Evolutionary conservation across 768 basidiomycete species (phyloP), one percentile per base, ranked within the genome.

Genomic region (Pholiota conissans): DNA sequence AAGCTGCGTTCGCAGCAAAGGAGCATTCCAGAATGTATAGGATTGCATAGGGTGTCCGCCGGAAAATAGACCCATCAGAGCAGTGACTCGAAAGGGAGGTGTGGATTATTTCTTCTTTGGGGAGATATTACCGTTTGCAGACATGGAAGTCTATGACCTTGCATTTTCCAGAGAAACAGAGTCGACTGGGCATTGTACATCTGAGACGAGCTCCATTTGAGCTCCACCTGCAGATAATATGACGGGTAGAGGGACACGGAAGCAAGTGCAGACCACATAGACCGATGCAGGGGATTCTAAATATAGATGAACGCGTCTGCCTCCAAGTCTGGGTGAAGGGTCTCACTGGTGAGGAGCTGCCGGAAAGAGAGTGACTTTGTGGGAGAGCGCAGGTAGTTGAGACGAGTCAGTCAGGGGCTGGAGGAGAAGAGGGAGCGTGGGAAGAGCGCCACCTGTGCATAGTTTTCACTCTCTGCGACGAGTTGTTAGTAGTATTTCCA

Each of bases 401-500:
- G 35, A 37, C 16, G 35, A 35, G 34, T 35, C 34, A 35, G 37
- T 7, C 22, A 34, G 22, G 28, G 20, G 8, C n/a, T 11, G 29
- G 49, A 18, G 32, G 20, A 18, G 10, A 40, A 30, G 27, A 55
- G 42, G 59, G 30, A 51, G 70, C 74, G 73, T 73, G 74, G 73
- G 74, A 75, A 74, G 57, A 46, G 40, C 59, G 69, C 67, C 68
- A 72, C 71, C 70, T 63, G 63, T 67, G 63, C 65, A 6, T 13
- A 61, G 62, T 61, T 67, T 65, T 71, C 75, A 68, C 71, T 73
- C 70, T 66, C 74, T 72, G 73, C 77, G 73, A 71, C 75, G 74
- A 66, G 65, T 73, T 70, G 67, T 71, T 62, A 60, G 75, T 75
- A 76, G 76, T 80, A 77, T 66, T 76, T 76, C 78, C 75, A 76